These are phyloP conservation scores for Juglanconis sp. DNA, from an alignment of 2,329 filamentous ascomycete species.

Conservation along the genomic window DNA sequence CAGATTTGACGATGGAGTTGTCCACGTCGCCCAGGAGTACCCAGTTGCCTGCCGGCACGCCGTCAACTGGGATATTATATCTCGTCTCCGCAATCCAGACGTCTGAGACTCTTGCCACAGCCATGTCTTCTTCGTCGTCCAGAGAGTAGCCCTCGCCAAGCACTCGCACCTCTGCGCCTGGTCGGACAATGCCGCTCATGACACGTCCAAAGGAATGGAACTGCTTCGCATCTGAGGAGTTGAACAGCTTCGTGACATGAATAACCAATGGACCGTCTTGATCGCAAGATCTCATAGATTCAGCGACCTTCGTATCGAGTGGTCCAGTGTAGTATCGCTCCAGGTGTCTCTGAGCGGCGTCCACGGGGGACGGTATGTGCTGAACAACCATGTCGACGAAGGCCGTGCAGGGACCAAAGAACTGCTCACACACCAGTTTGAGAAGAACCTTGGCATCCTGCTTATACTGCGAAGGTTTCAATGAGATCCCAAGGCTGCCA, in stretches of 20 bases:
- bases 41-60: slow-evolving; percentile 90
- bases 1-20: slow-evolving; percentile 97
- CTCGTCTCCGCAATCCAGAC: slow-evolving; percentile 89
- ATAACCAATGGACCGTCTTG: slow-evolving; percentile 89
- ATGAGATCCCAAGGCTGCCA: slow-evolving; percentile 71
- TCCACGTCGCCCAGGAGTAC: slow-evolving; percentile 90
- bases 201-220: slow-evolving; percentile 91
- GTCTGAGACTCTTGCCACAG: slow-evolving; percentile 74
- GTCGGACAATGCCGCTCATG: slow-evolving; percentile 83
- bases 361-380: slow-evolving; percentile 82
- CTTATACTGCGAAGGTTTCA: slow-evolving; percentile 92
- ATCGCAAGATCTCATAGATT: slow-evolving; percentile 77
- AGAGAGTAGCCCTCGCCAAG: slow-evolving; percentile 93
- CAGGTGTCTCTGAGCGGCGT: slow-evolving; percentile 72
- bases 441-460: slow-evolving; percentile 85
- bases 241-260: slow-evolving; percentile 91
- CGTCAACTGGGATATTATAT: slow-evolving; percentile 89
- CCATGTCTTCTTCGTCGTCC: slow-evolving; percentile 98
- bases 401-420: slow-evolving; percentile 84
- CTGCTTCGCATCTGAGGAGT: slow-evolving; percentile 80
- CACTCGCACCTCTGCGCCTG: slow-evolving; percentile 80
- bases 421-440: slow-evolving; percentile 87
- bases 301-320: slow-evolving; percentile 73
- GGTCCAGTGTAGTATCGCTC: slow-evolving; percentile 92
- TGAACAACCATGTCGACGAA: slow-evolving; percentile 95